Base-by-base conservation (phyloP, 2,329 filamentous ascomycete species). In the Aspergillus sp. region DNA sequence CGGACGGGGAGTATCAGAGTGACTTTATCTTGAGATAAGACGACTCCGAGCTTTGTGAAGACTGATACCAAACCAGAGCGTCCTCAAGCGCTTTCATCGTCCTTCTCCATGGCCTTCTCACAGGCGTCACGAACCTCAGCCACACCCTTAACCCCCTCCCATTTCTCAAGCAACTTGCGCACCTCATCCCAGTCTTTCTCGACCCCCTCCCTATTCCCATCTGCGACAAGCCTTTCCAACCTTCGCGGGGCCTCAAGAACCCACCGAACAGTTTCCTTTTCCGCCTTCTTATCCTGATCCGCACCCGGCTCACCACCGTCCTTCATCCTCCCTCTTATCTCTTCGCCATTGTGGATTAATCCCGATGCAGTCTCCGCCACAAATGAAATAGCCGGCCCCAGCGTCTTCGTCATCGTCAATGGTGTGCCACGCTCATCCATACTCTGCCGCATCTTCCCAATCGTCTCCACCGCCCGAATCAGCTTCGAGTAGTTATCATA, bases 401-500 rank as follows among this genome's bases (percentile, higher is more conserved):
- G 58, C 4, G 75, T 78, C 59, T 77, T 79, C 12, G 77, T 77
- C 70, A 79, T 76, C 0, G 73, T 75, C 66, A 80, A 68, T n/a
- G 79, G 76, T 11, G 73, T 71, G 2, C 75, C 70, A 4, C 75
- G 69, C 49, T 78, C 76, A 62, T 80, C 78, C 73, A 81, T 79
- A 57, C 77, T 79, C 57, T 67, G 69, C 33, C 78, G 71, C 78
- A 81, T 80, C 77, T 90, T 91, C 50, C 90, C 85, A 68, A 99
- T 99, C 3, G 93, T 98, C 75, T 96, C 93, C 11, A 96, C 97
- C 1, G 95, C 95, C n/a, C 89, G 86, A 64, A 99, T 97, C 64
- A 99, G 78, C 77, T 98, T 98, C 66, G 90, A 95, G 75, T 98
- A 99, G 72, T 99, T 99, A 73, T 99, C 93, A 74, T 99, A 99